These are phyloP conservation scores for Aspergillus floridensis DNA, from an alignment of 2,329 filamentous ascomycete genomes.

Conservation along the genomic window DNA sequence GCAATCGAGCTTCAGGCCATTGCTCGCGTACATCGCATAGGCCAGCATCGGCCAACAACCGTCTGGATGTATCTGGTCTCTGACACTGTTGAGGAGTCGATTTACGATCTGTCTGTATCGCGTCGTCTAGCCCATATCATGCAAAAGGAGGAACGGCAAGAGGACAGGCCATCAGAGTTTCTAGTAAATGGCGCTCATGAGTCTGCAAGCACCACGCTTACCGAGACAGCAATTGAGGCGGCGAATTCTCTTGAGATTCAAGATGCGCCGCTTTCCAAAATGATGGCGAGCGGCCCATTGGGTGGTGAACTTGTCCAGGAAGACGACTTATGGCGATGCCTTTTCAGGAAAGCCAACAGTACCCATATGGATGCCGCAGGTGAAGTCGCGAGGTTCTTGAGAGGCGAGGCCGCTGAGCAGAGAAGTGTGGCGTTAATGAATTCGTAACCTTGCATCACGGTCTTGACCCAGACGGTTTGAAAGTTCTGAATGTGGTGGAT, in stretches of 20 bases:
- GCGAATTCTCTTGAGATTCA: conserved; percentile 84
- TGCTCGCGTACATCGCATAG: conserved; percentile 90
- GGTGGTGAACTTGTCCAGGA: conserved; percentile 77
- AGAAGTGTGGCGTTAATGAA: conserved; percentile 25
- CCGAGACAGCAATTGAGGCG: conserved; percentile 67
- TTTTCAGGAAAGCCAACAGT: conserved; percentile 55
- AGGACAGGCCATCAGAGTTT: conserved; percentile 12
- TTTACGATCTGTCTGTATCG: conserved; percentile 80
- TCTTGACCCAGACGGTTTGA: no score
- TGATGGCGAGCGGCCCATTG: conserved; percentile 67
- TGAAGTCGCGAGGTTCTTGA: conserved; percentile 52
- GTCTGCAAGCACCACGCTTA: conserved; percentile 36
- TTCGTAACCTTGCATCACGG: background rate
- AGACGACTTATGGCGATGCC: conserved; percentile 81
- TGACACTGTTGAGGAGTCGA: conserved; percentile 86
- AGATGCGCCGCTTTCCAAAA: conserved; percentile 64
- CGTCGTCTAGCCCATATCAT: conserved; percentile 76
- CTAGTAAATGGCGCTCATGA: conserved; percentile 12
- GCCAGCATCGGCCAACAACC: conserved; percentile 80
- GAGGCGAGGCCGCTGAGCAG: conserved; percentile 55
- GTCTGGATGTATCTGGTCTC: conserved; percentile 95
- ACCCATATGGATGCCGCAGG: conserved; percentile 30
- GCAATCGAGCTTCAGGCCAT: conserved; percentile 93
- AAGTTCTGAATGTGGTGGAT: no score
- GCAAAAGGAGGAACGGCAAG: conserved; percentile 38